These are phyloP conservation scores for Yarrowia sp. DNA, from an alignment of 805 yeast species.

Conservation along the genomic window DNA sequence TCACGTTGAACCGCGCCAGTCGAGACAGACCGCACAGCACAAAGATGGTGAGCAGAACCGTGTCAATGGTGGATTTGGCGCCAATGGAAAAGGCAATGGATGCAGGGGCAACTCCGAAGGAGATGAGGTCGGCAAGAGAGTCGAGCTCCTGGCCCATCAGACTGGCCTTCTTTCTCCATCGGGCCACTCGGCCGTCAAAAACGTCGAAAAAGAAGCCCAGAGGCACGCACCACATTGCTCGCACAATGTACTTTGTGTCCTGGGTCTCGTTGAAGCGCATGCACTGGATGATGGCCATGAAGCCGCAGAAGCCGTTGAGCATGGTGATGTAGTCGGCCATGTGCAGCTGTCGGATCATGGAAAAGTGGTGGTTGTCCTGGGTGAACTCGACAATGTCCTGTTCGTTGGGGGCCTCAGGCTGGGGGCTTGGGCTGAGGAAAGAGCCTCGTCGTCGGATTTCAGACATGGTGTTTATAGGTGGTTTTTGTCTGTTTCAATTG, in stretches of 20 bases:
- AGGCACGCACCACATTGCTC: conserved; percentile 87
- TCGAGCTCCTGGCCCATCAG: conserved; percentile 97
- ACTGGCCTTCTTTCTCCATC: conserved; percentile 86
- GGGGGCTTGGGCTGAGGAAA: conserved; percentile 23
- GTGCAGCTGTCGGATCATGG: conserved; percentile 70
- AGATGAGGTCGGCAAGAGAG: conserved; percentile 89
- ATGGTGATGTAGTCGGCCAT: conserved; percentile 95
- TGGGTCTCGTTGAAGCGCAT: conserved; percentile 73
- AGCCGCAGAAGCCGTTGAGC: conserved; percentile 91
- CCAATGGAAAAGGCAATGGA: conserved; percentile 89
- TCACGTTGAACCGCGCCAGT: conserved; percentile 91
- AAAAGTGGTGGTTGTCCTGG: conserved; percentile 78
- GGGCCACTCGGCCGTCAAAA: conserved; percentile 95
- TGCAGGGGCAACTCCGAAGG: conserved; percentile 96
- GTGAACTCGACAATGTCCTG: conserved; percentile 69
- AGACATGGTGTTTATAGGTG: no score
- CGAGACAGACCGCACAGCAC: conserved; percentile 92
- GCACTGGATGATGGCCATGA: conserved; percentile 84
- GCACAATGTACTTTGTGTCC: conserved; percentile 54
- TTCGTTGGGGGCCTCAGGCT: conserved; percentile 37
- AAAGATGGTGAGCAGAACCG: conserved; percentile 70
- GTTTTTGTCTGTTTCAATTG: no score
- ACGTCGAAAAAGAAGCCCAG: conserved; percentile 93
- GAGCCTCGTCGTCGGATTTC: conserved; percentile 25
- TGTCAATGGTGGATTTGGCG: conserved; percentile 78